A percentile compares a stretch with the other conserved stretches of the same genome.
Evolutionary conservation across 345 rosid genomes (phyloP).

Genomic region (Rubroshorea leprosula): DNA sequence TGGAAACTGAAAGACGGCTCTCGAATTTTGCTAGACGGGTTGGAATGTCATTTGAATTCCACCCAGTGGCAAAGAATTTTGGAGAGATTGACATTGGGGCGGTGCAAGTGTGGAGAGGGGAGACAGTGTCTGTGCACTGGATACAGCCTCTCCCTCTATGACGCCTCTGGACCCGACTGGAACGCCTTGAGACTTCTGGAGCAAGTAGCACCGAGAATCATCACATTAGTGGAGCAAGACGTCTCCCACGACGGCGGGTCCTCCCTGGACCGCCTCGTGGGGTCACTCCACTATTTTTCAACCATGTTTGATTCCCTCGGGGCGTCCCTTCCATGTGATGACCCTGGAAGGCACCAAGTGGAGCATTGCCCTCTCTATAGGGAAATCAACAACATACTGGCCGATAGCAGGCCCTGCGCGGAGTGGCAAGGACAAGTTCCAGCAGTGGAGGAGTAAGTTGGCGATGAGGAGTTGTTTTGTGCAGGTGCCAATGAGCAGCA

Average conservation of each 20-base stretch:
- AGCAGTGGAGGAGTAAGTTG: slow-evolving; percentile 51
- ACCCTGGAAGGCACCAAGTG: slow-evolving; percentile 33
- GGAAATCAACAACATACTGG: slow-evolving; percentile 61
- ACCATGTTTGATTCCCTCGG: slow-evolving; percentile 59
- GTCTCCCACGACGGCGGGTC: slow-evolving; percentile 46
- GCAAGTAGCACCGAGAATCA: slow-evolving; percentile 36
- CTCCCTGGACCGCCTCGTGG: slow-evolving; percentile 60
- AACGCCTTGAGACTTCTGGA: slow-evolving; percentile 44
- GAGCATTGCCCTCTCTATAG: slow-evolving; percentile 46
- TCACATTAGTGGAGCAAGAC: slow-evolving; percentile 64
- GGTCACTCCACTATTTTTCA: slow-evolving; percentile 57
- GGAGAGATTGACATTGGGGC: slow-evolving; percentile 39
- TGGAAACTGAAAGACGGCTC: slow-evolving; percentile 59
- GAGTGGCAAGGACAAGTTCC: slow-evolving; percentile 60
- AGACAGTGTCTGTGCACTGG: slow-evolving; percentile 63
- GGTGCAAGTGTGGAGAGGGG: slow-evolving; percentile 33
- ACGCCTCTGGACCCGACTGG: slow-evolving; percentile 57
- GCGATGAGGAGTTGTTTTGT: slow-evolving; percentile 21
- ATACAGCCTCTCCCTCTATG: slow-evolving; percentile 58
- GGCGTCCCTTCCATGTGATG: slow-evolving; percentile 35
- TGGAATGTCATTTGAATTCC: slow-evolving; percentile 57
- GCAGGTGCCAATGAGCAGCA: slow-evolving; percentile 53
- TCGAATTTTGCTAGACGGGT: slow-evolving; percentile 54
- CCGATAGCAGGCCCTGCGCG: slow-evolving; percentile 63
- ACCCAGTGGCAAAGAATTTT: slow-evolving; percentile 50